A percentile compares a stretch with the other conserved stretches of the same genome.
These are phyloP conservation scores for Acrocalymma vagum DNA, from an alignment of 2,329 filamentous ascomycete genomes.

Conservation along the genomic window DNA sequence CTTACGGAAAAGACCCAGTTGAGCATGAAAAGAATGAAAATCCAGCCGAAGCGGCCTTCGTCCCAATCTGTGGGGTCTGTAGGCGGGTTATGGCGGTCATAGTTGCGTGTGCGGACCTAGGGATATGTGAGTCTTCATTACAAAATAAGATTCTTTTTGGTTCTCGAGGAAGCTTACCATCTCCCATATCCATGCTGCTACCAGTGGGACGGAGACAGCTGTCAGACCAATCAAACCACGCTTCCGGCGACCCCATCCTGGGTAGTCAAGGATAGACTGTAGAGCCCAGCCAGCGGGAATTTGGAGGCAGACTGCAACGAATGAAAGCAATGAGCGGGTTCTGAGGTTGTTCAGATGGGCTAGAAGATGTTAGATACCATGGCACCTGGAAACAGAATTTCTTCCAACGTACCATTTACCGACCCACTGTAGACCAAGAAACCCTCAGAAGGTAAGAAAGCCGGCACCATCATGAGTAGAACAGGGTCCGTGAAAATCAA, in stretches of 20 bases:
- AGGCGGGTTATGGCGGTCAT: conserved; percentile 31
- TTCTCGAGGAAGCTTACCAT: conserved; percentile 25
- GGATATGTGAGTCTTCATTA: conserved; percentile 2
- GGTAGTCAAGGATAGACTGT: conserved; percentile 38
- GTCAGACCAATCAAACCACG: conserved; percentile 37
- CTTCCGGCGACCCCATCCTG: conserved; percentile 37
- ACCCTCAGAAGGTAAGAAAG: conserved; percentile 37
- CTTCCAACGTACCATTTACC: conserved; percentile 32
- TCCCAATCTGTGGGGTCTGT: conserved; percentile 37
- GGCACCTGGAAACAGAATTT: neutral
- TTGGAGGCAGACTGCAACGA: conserved; percentile 37
- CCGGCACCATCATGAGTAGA: conserved; percentile 38
- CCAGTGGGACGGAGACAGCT: conserved; percentile 31
- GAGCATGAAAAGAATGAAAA: conserved; percentile 41
- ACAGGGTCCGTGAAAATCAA: conserved; percentile 35
- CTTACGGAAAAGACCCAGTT: conserved; percentile 37
- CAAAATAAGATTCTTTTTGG: too few species aligned
- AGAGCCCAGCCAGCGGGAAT: conserved; percentile 41
- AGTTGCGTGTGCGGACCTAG: conserved; percentile 39
- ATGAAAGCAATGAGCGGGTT: conserved; percentile 35
- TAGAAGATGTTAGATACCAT: conserved; percentile 6
- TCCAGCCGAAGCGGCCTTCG: conserved; percentile 33
- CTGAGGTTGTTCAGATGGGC: conserved; percentile 39
- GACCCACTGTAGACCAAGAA: conserved; percentile 43
- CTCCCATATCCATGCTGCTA: conserved; percentile 41